Evolutionary conservation across 805 yeast species (phyloP), one percentile per base, ranked within the genome.

Genomic region (Candida maesae): DNA sequence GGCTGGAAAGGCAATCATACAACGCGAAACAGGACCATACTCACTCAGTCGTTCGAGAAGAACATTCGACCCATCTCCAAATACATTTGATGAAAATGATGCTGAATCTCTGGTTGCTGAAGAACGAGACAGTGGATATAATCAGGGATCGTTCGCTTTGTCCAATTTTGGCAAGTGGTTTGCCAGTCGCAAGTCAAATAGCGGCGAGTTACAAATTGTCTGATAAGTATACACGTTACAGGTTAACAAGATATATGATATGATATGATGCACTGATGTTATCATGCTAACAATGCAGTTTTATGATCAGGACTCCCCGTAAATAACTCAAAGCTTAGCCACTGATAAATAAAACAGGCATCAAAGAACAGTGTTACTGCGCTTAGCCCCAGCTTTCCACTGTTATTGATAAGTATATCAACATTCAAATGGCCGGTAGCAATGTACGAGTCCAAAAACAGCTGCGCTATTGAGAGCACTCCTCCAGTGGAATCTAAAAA

Each of bases 351-450:
- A 36, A 65, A 68, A 10, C 67, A 54, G 17, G 57, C 41, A 44
- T 66, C 67, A 50, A 68, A 68, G 34, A 59, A 41, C 25, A 68
- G 38, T 2, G 73, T 67, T 3, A 67, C 66, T 28, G 63, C 39
- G 23, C 71, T 65, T 13, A 68, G 47, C 2, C 70, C 70, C 14
- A 68, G 49, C 42, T 67, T 68, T 2, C 71, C 71, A 36, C 66
- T 56, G 35, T 67, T 68, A 15, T 62, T 55, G n/a, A 55, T 33
- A 16, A 67, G 38, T 1, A 58, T 46, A 12, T 51, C 49, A 25
- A 39, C 28, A 12, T 45, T 53, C n/a, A 66, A 37, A 1, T 41
- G n/a, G 20, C 58, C 58, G 5, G 58, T 53, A 11, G 55, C 44
- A 12, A 51, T 38, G 28, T 55, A 56, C 2, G 59, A 46, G 32